phyloP scores from a whole-genome alignment of 352 stramenopile genomes.

The Hyaloperonospora brassicae region DNA sequence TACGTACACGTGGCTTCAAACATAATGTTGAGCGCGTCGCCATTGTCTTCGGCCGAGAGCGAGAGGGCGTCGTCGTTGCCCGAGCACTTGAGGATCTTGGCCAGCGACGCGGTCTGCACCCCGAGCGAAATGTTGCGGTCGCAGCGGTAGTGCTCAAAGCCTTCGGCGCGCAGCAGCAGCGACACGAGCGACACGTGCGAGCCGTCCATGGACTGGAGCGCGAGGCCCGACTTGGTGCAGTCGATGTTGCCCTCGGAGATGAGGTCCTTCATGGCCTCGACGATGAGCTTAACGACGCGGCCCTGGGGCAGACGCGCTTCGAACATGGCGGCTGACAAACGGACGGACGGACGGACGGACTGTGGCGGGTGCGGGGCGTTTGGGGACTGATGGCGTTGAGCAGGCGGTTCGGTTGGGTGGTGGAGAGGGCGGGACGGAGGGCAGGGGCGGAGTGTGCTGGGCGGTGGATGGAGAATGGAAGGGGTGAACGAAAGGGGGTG shows the following conservation, averaged over 20 bases:
- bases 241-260: slow-evolving; percentile 98
- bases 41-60: slow-evolving; percentile 96
- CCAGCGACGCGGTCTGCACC: slow-evolving; percentile 95
- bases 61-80: slow-evolving; percentile 97
- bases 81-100: slow-evolving; percentile 99
- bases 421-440: too few relatives aligned
- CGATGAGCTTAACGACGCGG: slow-evolving; percentile 97
- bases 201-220: slow-evolving; percentile 98
- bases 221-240: slow-evolving; percentile 89
- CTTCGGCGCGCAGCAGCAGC: slow-evolving; percentile 88
- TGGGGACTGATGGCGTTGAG: too few relatives aligned
- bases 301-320: slow-evolving; percentile 95
- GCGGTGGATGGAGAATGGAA: too few relatives aligned
- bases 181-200: slow-evolving; percentile 98
- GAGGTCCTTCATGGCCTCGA: slow-evolving; percentile 99
- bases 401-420: too few relatives aligned
- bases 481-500: too few relatives aligned
- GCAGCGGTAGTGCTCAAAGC: slow-evolving; percentile 98
- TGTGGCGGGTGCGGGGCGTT: too few relatives aligned
- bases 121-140: slow-evolving; percentile 96
- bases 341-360: too few relatives aligned
- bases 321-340: slow-evolving; percentile 85
- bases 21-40: slow-evolving; percentile 94
- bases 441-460: too few relatives aligned
- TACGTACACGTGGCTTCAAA: slow-evolving; percentile 92